These are phyloP conservation scores for Peronospora belbahrii DNA, from an alignment of 352 stramenopile species.

Conservation along the genomic window DNA sequence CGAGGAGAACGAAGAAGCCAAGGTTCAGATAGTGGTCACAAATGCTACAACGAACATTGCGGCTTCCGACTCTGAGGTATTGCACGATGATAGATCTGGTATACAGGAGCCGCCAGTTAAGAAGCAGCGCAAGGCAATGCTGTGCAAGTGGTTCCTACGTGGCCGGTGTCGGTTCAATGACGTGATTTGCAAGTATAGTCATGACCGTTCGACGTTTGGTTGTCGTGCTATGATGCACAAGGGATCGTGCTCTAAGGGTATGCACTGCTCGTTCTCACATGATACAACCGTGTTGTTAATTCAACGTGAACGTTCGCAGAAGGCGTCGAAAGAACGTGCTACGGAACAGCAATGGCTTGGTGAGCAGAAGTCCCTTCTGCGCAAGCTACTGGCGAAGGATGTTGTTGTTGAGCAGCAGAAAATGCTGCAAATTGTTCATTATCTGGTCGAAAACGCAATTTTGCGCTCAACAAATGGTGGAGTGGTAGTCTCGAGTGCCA, in stretches of 20 bases:
- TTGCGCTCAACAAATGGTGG: constrained; percentile 25
- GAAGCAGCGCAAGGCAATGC: constrained; percentile 34
- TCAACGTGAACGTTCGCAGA: constrained; percentile 22
- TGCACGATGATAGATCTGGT: neutral
- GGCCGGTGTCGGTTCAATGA: constrained; percentile 53
- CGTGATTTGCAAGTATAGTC: constrained; percentile 55
- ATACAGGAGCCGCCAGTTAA: constrained; percentile 26
- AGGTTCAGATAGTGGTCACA: constrained; percentile 8
- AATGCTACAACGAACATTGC: constrained; percentile 12
- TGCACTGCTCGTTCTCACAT: constrained; percentile 57
- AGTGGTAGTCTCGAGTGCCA: constrained; percentile 1
- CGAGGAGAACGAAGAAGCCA: constrained; percentile 28
- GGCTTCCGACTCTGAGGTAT: neutral
- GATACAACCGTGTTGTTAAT: constrained; percentile 28
- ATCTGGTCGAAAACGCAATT: constrained; percentile 51
- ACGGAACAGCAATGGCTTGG: constrained; percentile 56
- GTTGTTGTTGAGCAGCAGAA: constrained; percentile 58
- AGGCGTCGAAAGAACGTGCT: constrained; percentile 31
- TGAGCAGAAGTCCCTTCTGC: constrained; percentile 59
- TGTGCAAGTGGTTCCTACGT: constrained; percentile 65
- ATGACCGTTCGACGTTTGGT: constrained; percentile 49
- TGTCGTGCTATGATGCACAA: constrained; percentile 54
- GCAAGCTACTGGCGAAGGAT: constrained; percentile 68
- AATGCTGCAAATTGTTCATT: constrained; percentile 72
- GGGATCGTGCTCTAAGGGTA: constrained; percentile 45